Conservation (phyloP, 2,329 filamentous ascomycete genomes). For the Penicillium oxalicum region DNA sequence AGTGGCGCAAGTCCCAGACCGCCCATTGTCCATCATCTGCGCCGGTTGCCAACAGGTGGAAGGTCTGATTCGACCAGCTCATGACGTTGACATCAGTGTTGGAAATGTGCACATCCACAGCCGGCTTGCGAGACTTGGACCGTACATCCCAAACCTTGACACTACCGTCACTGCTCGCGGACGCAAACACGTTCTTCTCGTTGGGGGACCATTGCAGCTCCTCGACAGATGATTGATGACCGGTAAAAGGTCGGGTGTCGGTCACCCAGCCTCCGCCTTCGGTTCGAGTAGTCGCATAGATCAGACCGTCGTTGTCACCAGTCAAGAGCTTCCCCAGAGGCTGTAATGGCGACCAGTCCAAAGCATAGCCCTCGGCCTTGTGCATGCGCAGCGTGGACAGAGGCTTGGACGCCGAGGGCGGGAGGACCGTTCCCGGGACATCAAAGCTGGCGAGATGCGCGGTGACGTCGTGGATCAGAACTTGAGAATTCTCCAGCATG, state of each 20-base stretch:
- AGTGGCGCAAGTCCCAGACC: constrained; percentile 93
- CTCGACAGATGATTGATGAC: constrained; percentile 80
- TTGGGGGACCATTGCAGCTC: constrained; percentile 95
- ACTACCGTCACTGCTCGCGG: constrained; percentile 86
- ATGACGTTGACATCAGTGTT: constrained; percentile 90
- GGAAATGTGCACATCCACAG: constrained; percentile 78
- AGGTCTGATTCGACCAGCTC: constrained; percentile 85
- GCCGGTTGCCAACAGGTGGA: constrained; percentile 83
- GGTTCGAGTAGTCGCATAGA: constrained; percentile 80
- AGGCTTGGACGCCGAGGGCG: constrained; percentile 80
- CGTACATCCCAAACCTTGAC: constrained; percentile 94
- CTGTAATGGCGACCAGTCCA: constrained; percentile 89
- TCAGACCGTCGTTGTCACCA: constrained; percentile 82
- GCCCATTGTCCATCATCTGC: constrained; percentile 91
- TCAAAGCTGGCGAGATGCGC: constrained; percentile 86
- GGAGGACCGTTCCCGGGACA: constrained; percentile 72
- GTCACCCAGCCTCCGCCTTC: constrained; percentile 87
- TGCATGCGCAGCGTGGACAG: constrained; percentile 82
- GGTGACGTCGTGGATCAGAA: constrained; percentile 91
- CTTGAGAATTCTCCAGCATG: constrained; percentile 83
- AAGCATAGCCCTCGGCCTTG: constrained; percentile 86
- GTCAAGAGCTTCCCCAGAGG: constrained; percentile 81
- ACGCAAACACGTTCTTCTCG: constrained; percentile 89
- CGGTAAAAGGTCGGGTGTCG: constrained; percentile 74
- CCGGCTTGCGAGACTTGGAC: constrained; percentile 82